Evolutionary conservation across 768 basidiomycete species (phyloP), one percentile per base, ranked within the genome.

Genomic region (Lepiota venenata): DNA sequence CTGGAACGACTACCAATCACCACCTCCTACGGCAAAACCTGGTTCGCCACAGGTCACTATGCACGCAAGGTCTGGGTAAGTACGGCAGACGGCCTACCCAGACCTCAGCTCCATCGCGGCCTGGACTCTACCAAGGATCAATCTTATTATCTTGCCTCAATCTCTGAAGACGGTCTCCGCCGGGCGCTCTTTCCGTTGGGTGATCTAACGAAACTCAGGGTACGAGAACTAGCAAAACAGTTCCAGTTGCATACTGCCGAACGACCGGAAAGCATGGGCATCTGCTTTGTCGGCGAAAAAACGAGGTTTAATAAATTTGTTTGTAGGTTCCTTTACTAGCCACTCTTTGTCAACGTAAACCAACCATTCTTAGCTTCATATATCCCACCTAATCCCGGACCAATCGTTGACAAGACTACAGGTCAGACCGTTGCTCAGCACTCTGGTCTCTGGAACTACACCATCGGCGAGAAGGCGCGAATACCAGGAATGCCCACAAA

Each of bases 261-360:
- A 2, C 77, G 91, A 56, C 77, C 76, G 15, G 95, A 98, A 64
- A 93, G 91, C 67, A 93, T 96, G 83, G 95, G 95, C 0, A 79
- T 98, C 15, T 98, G 95, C 63, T 98, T 98, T 59, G 85, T 98
- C 1, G 95, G 94, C 4, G 82, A 94, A 64, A 83, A 87, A 62
- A 74, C 76, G 9, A 79, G 72, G 45, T 95, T 96, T 60, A 74
- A 77, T 22, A 70, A 80, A 8, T 98, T 95, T 64, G 67, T 95
- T 46, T 80, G 91, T 88, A 56, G 57, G 80, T 48, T 36, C 22
- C 15, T 35, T 50, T 36, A 37, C 4, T 45, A 32, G 2, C 15
- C 16, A 54, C 18, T 9, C n/a, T n/a, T 38, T 18, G 22, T 25
- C 15, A 53, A 15, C 36, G 50, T 20, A 1, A 35, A 44, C 21